Conservation (phyloP, 768 basidiomycete species). For the Mycena belliarum region DNA sequence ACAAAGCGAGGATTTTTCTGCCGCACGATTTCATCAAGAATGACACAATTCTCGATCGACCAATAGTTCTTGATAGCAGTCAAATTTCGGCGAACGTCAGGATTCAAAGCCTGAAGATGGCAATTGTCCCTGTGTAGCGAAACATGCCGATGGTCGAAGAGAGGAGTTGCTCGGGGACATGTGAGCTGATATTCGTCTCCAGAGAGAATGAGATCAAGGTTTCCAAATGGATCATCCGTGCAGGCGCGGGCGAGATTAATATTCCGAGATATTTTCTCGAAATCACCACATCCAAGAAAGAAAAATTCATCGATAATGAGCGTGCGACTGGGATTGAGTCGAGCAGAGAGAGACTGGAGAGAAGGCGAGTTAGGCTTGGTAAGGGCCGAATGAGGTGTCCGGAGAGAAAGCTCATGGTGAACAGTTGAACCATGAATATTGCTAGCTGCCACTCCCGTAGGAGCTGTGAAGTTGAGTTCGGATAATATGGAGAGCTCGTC, state of each 20-base stretch:
- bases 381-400: neutral
- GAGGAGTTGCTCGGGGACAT: neutral
- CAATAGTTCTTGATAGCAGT: too few species aligned
- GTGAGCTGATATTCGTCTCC: slow-evolving; percentile 20
- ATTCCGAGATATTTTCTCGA: too few species aligned
- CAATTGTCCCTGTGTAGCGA: neutral
- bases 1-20: slow-evolving; percentile 13
- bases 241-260: slow-evolving; percentile 8
- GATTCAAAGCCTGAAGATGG: slow-evolving; percentile 7
- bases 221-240: slow-evolving; percentile 13
- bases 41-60: slow-evolving; percentile 10
- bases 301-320: slow-evolving; percentile 19
- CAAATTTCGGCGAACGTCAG: slow-evolving; percentile 7
- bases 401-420: slow-evolving; percentile 11
- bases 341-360: neutral
- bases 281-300: slow-evolving; percentile 16
- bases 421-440: slow-evolving; percentile 21
- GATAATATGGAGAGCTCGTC: neutral
- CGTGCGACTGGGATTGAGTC: neutral
- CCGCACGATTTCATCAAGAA: slow-evolving; percentile 17
- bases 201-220: slow-evolving; percentile 15
- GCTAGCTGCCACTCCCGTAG: slow-evolving; percentile 20
- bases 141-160: slow-evolving; percentile 1
- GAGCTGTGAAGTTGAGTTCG: slow-evolving; percentile 16
- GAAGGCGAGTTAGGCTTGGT: slow-evolving; percentile 1